Base-by-base conservation (phyloP, 371 early-diverging fungal genomes). In the Mortierella sp. region DNA sequence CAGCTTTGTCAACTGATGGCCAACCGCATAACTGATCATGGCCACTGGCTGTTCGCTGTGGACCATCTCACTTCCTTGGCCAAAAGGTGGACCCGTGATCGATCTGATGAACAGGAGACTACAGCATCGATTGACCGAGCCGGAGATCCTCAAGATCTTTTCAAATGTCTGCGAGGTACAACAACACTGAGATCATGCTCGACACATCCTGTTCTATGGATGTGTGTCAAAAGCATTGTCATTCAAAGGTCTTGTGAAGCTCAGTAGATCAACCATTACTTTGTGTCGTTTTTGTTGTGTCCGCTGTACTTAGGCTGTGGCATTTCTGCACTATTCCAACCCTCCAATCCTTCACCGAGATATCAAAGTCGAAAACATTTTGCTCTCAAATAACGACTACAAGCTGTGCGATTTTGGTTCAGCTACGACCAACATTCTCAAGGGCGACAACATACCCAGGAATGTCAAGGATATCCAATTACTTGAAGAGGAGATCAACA, bases 321-420 rank as follows among this genome's bases (percentile, higher is more conserved):
- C 95, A 13, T 91, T 91, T 70, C 84, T 97, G 87, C 97, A 97
- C 79, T 93, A 91, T 68, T 86, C 85, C 54, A 80, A 81, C 22
- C 91, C 88, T 44, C 89, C 92, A 12, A 83, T 91, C 3, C 77
- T 92, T 27, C 97, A 95, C 67, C 82, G 96, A 55, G 97, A 97
- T 79, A 80, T 97, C 54, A 97, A 97, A 71, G 90, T 95, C 50
- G 87, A 87, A 69, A 85, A 83, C 54, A 73, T 86, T 29, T 51
- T 81, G 28, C 73, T 55, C 39, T 68, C 53, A 49, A 71, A 80
- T 58, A 86, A 90, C 25, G 83, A 82, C 58, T 94, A 90, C 79
- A 95, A 96, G 76, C 84, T 97, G 40, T 96, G 95, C 78, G 97
- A 97, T 80, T 97, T 96, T 85, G 97, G 97, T 22, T 95, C 95